Evolutionary conservation across 2,329 filamentous ascomycete species (phyloP).

Genomic region (Venturia aucupariae): DNA sequence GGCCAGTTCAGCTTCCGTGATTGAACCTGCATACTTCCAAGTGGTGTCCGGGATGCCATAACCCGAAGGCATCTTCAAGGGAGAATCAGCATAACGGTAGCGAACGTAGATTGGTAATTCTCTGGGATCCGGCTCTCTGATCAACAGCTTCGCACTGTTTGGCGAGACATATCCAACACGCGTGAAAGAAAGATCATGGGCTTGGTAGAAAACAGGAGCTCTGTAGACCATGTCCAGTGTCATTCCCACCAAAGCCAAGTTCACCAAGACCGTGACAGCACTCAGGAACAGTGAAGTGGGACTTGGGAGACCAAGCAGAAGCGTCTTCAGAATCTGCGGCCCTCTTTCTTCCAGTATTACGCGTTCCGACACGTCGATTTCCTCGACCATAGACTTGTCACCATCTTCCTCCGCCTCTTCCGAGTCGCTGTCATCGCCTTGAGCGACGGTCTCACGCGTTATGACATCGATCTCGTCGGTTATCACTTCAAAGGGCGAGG

Average conservation of each 20-base stretch:
- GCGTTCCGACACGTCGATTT: slow-evolving; percentile 54
- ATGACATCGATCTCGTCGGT: slow-evolving; percentile 47
- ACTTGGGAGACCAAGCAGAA: slow-evolving; percentile 69
- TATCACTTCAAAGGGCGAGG: slow-evolving; percentile 49
- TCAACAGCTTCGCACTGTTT: slow-evolving; percentile 66
- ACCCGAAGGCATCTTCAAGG: slow-evolving; percentile 43
- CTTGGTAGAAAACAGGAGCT: slow-evolving; percentile 59
- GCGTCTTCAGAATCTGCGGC: slow-evolving; percentile 49
- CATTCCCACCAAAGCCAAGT: slow-evolving; percentile 58
- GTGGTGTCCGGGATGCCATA: slow-evolving; percentile 42
- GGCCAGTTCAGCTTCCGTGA: slow-evolving; percentile 47
- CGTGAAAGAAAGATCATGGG: slow-evolving; percentile 71
- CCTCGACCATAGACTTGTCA: slow-evolving; percentile 22
- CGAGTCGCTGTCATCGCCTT: slow-evolving; percentile 19
- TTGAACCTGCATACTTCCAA: slow-evolving; percentile 59
- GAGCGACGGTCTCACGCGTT: slow-evolving; percentile 30
- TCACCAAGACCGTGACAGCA: slow-evolving; percentile 60
- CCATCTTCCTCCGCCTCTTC: slow-evolving; percentile 27
- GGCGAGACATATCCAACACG: slow-evolving; percentile 81
- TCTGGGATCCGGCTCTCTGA: slow-evolving; percentile 70
- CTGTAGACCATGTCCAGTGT: slow-evolving; percentile 71
- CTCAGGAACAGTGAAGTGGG: slow-evolving; percentile 59
- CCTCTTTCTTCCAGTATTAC: slow-evolving; percentile 50
- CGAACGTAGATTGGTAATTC: slow-evolving; percentile 70
- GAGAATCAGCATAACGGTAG: slow-evolving; percentile 36